phyloP scores from a whole-genome alignment of 2,329 filamentous ascomycete species.

The Alternaria gaisen region DNA sequence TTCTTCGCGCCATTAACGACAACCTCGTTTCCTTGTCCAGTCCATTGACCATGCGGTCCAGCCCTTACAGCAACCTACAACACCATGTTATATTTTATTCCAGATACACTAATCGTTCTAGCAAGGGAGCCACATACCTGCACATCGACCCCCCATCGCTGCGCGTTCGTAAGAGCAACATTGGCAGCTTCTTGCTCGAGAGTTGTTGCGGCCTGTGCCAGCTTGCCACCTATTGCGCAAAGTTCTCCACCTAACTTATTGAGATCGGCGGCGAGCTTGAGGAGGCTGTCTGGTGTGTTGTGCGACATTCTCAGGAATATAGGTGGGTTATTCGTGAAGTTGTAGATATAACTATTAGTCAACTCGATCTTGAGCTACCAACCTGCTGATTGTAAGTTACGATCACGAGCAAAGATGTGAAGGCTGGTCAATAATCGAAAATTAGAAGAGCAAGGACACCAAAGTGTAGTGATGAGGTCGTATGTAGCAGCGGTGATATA shows the following conservation, averaged over 20 bases:
- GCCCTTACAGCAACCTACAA: slow-evolving; percentile 24
- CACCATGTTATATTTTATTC: background rate
- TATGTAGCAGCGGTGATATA: background rate
- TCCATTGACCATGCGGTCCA: slow-evolving; percentile 12
- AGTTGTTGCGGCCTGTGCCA: slow-evolving; percentile 23
- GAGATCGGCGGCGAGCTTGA: slow-evolving; percentile 33
- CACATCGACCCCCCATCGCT: slow-evolving; percentile 35
- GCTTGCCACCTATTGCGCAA: slow-evolving; percentile 22
- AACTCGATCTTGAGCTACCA: background rate
- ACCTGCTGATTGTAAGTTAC: background rate
- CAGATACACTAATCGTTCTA: background rate
- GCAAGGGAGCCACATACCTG: slow-evolving; percentile 11
- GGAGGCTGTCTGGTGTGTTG: slow-evolving; percentile 30
- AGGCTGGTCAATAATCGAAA: background rate
- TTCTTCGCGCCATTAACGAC: slow-evolving; percentile 24
- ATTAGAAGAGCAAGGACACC: background rate
- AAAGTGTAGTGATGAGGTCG: background rate
- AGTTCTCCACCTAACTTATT: slow-evolving; percentile 25
- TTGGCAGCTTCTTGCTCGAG: slow-evolving; percentile 38
- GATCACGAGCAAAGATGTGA: background rate
- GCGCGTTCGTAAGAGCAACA: slow-evolving; percentile 31
- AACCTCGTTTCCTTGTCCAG: background rate
- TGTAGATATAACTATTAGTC: background rate
- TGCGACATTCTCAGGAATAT: slow-evolving; percentile 18
- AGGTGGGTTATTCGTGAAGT: background rate